A percentile compares a stretch with the other conserved stretches of the same genome.
These are phyloP conservation scores for Perkinsus chesapeaki DNA, from an alignment of 169 alveolate species.

Conservation along the genomic window DNA sequence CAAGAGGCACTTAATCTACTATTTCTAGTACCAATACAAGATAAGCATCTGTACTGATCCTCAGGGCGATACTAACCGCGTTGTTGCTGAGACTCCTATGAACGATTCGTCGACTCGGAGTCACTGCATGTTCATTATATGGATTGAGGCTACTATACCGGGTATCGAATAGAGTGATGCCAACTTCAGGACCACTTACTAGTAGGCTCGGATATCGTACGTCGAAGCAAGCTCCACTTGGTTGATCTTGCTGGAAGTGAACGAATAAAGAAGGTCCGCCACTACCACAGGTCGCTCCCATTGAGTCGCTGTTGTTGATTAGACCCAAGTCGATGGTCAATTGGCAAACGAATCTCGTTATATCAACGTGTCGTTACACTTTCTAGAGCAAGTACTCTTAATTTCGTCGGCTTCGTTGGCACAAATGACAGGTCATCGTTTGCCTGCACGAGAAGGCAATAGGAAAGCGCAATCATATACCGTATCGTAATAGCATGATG, in stretches of 20 bases:
- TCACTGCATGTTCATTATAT: slow-evolving; percentile 85
- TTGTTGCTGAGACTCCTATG: slow-evolving; percentile 87
- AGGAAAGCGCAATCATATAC: slow-evolving; percentile 67
- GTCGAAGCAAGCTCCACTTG: slow-evolving; percentile 77
- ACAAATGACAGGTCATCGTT: slow-evolving; percentile 62
- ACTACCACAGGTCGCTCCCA: slow-evolving; percentile 55
- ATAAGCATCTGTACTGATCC: slow-evolving; percentile 31
- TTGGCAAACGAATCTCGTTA: slow-evolving; percentile 64
- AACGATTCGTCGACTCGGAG: slow-evolving; percentile 89
- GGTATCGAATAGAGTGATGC: background rate
- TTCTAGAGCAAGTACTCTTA: slow-evolving; percentile 66
- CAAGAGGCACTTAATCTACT: slow-evolving; percentile 82
- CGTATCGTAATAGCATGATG: slow-evolving; percentile 86
- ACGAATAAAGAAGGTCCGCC: slow-evolving; percentile 75
- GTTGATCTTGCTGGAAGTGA: slow-evolving; percentile 93
- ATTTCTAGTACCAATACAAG: slow-evolving; percentile 14
- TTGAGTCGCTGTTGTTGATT: slow-evolving; percentile 16
- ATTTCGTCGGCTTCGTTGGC: too few relatives aligned
- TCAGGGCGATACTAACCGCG: slow-evolving; percentile 87
- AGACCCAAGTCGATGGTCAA: background rate
- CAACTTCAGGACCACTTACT: too few relatives aligned
- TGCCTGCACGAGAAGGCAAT: slow-evolving; percentile 56
- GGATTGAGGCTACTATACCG: slow-evolving; percentile 64
- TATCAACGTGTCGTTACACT: slow-evolving; percentile 76
- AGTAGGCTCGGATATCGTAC: slow-evolving; percentile 74